Conservation (phyloP, 169 alveolate genomes). For the Eimeria maxima region DNA sequence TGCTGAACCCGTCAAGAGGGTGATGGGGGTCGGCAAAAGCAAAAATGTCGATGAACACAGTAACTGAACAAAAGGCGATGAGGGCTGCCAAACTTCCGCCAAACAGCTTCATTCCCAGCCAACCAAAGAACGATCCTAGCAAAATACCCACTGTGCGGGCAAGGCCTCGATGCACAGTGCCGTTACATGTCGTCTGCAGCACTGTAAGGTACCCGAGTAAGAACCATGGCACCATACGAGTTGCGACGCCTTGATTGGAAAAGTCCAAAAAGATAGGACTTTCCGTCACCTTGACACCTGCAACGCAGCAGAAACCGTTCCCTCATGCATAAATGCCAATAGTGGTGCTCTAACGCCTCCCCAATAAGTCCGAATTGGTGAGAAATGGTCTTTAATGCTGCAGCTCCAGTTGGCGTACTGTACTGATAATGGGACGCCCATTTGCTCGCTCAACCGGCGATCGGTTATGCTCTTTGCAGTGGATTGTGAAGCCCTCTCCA, state of each 20-base stretch:
- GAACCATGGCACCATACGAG: conserved; percentile 80
- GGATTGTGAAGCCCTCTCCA: neutral
- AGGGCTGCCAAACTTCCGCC: conserved; percentile 62
- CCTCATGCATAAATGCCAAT: neutral
- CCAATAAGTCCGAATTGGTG: neutral
- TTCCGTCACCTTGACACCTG: conserved; percentile 69
- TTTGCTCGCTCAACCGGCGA: neutral
- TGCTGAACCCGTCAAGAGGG: conserved; percentile 76
- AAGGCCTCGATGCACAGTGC: conserved; percentile 74
- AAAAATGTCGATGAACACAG: conserved; percentile 62
- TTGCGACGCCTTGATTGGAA: conserved; percentile 67
- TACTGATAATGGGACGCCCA: neutral
- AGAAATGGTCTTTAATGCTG: neutral
- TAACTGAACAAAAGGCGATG: conserved; percentile 47
- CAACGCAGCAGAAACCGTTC: neutral
- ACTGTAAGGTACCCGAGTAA: conserved; percentile 74
- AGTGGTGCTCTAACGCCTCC: neutral
- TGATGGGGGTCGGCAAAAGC: conserved; percentile 39
- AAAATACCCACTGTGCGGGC: conserved; percentile 71
- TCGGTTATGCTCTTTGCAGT: neutral
- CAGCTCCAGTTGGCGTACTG: neutral
- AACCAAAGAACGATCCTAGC: conserved; percentile 51
- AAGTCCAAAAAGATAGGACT: conserved; percentile 50
- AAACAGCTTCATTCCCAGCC: conserved; percentile 58
- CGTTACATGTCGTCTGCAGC: conserved; percentile 75